A percentile compares a stretch with the other conserved stretches of the same genome.
Evolutionary conservation across 306 rosid genomes (phyloP).

Genomic region (Acacia acuminata): DNA sequence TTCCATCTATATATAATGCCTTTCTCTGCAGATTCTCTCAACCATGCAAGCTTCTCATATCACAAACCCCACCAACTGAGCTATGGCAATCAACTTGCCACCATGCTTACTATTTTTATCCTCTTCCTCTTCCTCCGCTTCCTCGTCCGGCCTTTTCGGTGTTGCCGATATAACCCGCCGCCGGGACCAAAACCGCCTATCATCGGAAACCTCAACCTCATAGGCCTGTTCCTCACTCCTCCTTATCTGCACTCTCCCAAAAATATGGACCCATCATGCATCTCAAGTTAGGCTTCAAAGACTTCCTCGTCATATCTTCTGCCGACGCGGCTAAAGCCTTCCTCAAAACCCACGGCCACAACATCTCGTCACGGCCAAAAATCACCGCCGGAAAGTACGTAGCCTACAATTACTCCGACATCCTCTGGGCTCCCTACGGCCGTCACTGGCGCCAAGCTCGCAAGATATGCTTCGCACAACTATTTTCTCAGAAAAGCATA

Average conservation of each 20-base stretch:
- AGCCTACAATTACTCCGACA: not conserved
- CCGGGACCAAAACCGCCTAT: constrained; percentile 52
- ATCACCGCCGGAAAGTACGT: constrained; percentile 41
- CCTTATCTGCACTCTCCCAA: constrained; percentile 42
- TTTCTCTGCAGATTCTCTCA: too few relatives aligned
- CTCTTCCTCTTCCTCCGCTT: constrained; percentile 32
- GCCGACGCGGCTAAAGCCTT: constrained; percentile 50
- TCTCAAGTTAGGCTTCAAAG: constrained; percentile 42
- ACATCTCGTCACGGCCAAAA: constrained; percentile 43
- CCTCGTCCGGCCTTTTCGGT: constrained; percentile 7
- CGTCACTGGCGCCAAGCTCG: constrained; percentile 35
- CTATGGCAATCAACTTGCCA: constrained; percentile 11
- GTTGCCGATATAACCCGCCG: constrained; percentile 39
- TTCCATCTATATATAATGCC: too few relatives aligned
- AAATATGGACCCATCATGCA: constrained; percentile 62
- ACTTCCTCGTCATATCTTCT: constrained; percentile 47
- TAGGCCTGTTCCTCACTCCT: constrained; percentile 55
- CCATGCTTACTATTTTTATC: constrained; percentile 38
- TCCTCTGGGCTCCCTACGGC: not conserved
- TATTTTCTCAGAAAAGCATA: constrained; percentile 46
- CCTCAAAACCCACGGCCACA: constrained; percentile 50
- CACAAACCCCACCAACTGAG: not conserved
- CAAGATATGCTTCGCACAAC: constrained; percentile 47
- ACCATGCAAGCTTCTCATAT: too few relatives aligned
- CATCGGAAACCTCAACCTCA: constrained; percentile 29